Evolutionary conservation across 495 filamentous ascomycete genomes (phyloP).

Genomic region (Penicillium herquei): DNA sequence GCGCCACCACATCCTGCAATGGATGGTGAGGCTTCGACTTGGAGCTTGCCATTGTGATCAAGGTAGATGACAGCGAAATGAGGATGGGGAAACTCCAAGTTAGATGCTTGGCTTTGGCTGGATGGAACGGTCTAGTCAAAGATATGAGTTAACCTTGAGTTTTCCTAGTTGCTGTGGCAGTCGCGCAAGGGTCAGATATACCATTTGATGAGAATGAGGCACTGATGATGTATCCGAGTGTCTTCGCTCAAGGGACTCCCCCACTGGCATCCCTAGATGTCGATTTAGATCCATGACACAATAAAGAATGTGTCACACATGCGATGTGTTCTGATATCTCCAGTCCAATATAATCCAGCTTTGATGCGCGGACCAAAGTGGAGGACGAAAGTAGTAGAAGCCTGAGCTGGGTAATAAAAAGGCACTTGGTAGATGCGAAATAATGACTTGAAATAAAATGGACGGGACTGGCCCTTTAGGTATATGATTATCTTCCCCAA

Average conservation of each 20-base stretch:
- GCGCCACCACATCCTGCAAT: constrained; percentile 34
- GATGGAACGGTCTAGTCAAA: neutral
- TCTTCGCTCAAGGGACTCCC: constrained; percentile 22
- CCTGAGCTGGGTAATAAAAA: no score
- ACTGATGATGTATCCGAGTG: constrained; percentile 21
- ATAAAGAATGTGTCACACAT: neutral
- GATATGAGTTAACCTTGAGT: neutral
- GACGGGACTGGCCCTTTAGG: no score
- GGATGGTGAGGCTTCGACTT: constrained; percentile 33
- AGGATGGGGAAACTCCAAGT: constrained; percentile 27
- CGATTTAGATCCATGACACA: constrained; percentile 19
- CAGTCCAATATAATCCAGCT: no score
- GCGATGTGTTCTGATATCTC: neutral
- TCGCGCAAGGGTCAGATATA: constrained; percentile 8
- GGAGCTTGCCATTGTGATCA: constrained; percentile 37
- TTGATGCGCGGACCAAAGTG: no score
- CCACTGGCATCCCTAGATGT: constrained; percentile 5
- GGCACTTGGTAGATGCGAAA: no score
- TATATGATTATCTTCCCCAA: no score
- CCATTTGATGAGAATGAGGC: constrained; percentile 14
- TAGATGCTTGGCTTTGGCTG: constrained; percentile 9
- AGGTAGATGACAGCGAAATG: constrained; percentile 44
- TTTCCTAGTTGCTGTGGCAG: no score
- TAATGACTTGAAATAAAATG: neutral
- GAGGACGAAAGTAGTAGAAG: no score